Conservation (phyloP, 2,329 filamentous ascomycete species). For the Trichoderma semiorbis region DNA sequence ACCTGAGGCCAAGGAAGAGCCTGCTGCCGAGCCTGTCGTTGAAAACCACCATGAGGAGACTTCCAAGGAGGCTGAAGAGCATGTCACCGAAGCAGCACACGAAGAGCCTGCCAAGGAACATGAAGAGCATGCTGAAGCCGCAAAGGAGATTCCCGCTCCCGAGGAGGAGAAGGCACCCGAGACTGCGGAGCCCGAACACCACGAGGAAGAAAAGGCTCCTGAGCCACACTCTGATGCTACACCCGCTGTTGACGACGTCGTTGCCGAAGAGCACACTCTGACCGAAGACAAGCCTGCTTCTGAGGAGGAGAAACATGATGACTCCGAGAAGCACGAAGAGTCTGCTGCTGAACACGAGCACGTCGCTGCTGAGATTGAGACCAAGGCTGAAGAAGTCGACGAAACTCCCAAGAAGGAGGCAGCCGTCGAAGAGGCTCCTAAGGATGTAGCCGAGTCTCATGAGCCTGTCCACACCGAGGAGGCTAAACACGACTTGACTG, state of each 20-base stretch:
- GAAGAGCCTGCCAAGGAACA: background rate
- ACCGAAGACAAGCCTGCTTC: background rate
- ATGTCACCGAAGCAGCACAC: background rate
- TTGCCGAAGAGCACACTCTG: background rate
- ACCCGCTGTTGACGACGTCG: background rate
- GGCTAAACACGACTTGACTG: background rate
- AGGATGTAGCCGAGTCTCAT: slow-evolving; percentile 6
- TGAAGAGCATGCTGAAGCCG: background rate
- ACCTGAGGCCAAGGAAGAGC: slow-evolving; percentile 13
- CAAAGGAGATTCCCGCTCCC: background rate
- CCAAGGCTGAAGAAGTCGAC: background rate
- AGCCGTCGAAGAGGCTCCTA: background rate
- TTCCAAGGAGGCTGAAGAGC: slow-evolving; percentile 15
- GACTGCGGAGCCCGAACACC: background rate
- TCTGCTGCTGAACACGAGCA: background rate
- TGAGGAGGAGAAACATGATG: background rate
- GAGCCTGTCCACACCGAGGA: background rate
- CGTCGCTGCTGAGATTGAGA: slow-evolving; percentile 3
- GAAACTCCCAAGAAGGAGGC: slow-evolving; percentile 8
- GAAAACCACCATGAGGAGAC: slow-evolving; percentile 2
- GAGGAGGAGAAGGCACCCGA: background rate
- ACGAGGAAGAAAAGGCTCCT: background rate
- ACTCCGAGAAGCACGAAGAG: slow-evolving; percentile 4
- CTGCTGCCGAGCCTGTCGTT: slow-evolving; percentile 3
- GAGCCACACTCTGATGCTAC: background rate